Conservation (phyloP, 345 rosid genomes). For the Salix udensis region DNA sequence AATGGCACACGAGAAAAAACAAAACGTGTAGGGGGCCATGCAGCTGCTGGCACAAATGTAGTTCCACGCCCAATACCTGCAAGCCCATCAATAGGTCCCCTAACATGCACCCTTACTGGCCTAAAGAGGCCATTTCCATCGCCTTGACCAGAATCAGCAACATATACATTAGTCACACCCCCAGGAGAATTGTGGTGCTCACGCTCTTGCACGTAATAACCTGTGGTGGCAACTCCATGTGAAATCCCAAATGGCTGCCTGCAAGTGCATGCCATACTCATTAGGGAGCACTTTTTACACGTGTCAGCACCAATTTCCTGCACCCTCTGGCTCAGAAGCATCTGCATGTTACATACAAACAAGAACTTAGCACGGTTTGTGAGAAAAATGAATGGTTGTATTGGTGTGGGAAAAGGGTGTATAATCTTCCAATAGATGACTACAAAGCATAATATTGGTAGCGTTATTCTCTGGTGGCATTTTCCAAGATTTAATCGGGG, state of each 20-base stretch:
- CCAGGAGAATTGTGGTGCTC: conserved; percentile 52
- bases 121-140: conserved; percentile 70
- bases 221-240: conserved; percentile 48
- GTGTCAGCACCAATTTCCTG: conserved; percentile 83
- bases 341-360: conserved; percentile 42
- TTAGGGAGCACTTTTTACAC: conserved; percentile 73
- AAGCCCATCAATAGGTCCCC: conserved; percentile 92
- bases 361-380: conserved; percentile 13
- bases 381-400: conserved; percentile 15
- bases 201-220: conserved; percentile 73
- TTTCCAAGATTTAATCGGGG: conserved; percentile 2
- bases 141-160: conserved; percentile 65
- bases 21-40: conserved; percentile 86
- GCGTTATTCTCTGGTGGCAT: neutral
- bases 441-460: neutral
- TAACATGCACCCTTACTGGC: conserved; percentile 84
- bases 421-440: conserved; percentile 1
- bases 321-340: conserved; percentile 87
- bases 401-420: neutral
- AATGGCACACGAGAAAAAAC: conserved; percentile 93
- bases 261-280: conserved; percentile 73
- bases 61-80: conserved; percentile 93
- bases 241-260: conserved; percentile 69
- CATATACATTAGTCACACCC: conserved; percentile 58
- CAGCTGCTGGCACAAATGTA: conserved; percentile 69